phyloP scores from a whole-genome alignment of 2,329 filamentous ascomycete species.

The Claviceps arundinis region DNA sequence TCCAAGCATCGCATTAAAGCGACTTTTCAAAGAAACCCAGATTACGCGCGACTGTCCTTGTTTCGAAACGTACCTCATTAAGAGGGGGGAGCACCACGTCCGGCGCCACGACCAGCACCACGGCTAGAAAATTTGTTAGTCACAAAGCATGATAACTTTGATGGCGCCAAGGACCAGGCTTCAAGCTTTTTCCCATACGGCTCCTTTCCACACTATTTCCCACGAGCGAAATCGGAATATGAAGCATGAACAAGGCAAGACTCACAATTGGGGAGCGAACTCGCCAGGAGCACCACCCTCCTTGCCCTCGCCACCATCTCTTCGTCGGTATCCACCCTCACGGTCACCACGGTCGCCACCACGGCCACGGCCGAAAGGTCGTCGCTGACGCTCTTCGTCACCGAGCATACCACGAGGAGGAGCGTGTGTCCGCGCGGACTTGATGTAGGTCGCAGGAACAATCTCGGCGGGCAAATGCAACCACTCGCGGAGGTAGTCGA shows the following conservation, averaged over 20 bases:
- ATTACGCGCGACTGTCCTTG: no score
- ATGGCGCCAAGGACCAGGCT: not conserved
- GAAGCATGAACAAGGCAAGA: conserved; percentile 9
- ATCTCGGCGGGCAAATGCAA: conserved; percentile 99
- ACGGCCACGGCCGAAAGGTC: conserved; percentile 71
- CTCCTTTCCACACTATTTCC: not conserved
- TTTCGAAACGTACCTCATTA: conserved; percentile 29
- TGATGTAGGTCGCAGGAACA: conserved; percentile 98
- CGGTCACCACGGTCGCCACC: conserved; percentile 61
- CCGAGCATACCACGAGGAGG: conserved; percentile 98
- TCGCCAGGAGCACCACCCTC: conserved; percentile 85
- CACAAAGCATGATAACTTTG: not conserved
- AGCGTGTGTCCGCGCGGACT: conserved; percentile 98
- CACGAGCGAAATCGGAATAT: not conserved
- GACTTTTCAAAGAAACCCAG: no score
- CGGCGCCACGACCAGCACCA: conserved; percentile 71
- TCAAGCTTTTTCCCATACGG: not conserved
- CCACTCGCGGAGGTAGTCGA: conserved; percentile 99
- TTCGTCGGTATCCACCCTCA: conserved; percentile 84
- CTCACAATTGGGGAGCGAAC: conserved; percentile 83
- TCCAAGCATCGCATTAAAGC: no score
- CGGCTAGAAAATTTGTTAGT: conserved; percentile 38
- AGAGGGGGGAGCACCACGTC: conserved; percentile 59
- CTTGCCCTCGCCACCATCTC: conserved; percentile 76
- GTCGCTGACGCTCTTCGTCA: conserved; percentile 67